Base-by-base conservation (phyloP, 1,284 basidiomycete species). In the Anthracocystis walkeri region DNA sequence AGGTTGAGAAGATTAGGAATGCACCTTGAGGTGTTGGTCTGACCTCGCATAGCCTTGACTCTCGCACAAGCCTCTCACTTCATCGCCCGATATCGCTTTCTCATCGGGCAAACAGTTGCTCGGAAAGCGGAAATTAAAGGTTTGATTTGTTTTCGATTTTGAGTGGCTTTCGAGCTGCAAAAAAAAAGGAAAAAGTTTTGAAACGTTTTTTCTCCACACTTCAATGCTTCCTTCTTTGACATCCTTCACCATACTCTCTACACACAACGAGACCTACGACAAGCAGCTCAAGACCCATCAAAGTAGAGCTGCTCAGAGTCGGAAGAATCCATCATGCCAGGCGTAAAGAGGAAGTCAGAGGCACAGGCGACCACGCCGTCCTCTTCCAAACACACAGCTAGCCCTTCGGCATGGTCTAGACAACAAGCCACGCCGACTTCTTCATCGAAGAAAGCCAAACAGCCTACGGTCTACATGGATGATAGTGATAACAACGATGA, bases 401-500 rank as follows among this genome's bases (percentile, higher is more conserved):
- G 58, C 45, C 61, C 63, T 4, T 56, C 58, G 23, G 46, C 53
- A 29, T 40, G 54, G n/a, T 60, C 63, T 16, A 64, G 44, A 52
- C 38, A 55, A 44, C 48, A 45, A 41, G 21, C 54, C 40, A 66
- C 51, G 38, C 45, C 58, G 8, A 31, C 56, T 3, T 51, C 62
- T 10, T 49, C 56, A 4, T 58, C 56, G 2, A 56, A 60, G 23
- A 71, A 56, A 20, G 18, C 33, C 7, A 58, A 57, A n/a, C 46
- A 38, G 5, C 41, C 46, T 0, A n/a, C 63, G 2, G 20, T 61
- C 16, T 57, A 61, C 54, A 53, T 65, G 63, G 66, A 62, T 50
- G 65, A 72, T 45, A 65, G 65, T 42, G 69, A 78, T 27, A 70
- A 83, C 59, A 77, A 83, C 27, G 78, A 82, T 45, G 82, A 81